Evolutionary conservation across 108 stramenopile genomes (phyloP).

Genomic region (Fragilariopsis cylindrus): DNA sequence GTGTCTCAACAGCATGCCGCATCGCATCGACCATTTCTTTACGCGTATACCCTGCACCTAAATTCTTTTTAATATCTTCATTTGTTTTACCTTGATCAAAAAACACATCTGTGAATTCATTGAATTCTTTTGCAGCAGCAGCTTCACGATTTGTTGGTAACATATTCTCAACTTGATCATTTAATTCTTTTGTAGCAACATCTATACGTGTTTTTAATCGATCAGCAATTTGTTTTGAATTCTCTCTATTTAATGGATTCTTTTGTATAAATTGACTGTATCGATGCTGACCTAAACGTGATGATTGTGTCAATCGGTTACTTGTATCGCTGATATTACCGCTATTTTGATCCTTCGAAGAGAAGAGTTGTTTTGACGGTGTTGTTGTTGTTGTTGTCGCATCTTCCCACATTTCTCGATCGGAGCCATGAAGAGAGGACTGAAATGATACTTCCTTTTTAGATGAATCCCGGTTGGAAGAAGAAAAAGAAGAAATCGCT

Average conservation of each 20-base stretch:
- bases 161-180: conserved; percentile 19
- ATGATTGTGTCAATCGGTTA: too few relatives aligned
- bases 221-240: conserved; percentile 8
- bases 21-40: conserved; percentile 50
- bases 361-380: not conserved
- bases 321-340: not conserved
- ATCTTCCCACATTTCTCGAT: too few relatives aligned
- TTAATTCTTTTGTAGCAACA: not conserved
- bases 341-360: not conserved
- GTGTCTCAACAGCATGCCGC: conserved; percentile 52
- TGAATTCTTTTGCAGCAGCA: conserved; percentile 8
- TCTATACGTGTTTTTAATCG: not conserved
- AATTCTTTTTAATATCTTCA: not conserved
- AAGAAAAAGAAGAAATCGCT: too few relatives aligned
- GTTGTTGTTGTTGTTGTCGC: too few relatives aligned
- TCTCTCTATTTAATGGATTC: not conserved
- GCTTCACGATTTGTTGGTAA: conserved; percentile 16
- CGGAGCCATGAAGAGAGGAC: too few relatives aligned
- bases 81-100: not conserved
- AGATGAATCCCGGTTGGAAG: too few relatives aligned
- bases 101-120: conserved; percentile 16
- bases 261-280: too few relatives aligned
- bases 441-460: too few relatives aligned
- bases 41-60: conserved; percentile 4
- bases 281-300: too few relatives aligned